These are phyloP conservation scores for Colletotrichum sp. DNA, from an alignment of 2,329 filamentous ascomycete species.

Conservation along the genomic window DNA sequence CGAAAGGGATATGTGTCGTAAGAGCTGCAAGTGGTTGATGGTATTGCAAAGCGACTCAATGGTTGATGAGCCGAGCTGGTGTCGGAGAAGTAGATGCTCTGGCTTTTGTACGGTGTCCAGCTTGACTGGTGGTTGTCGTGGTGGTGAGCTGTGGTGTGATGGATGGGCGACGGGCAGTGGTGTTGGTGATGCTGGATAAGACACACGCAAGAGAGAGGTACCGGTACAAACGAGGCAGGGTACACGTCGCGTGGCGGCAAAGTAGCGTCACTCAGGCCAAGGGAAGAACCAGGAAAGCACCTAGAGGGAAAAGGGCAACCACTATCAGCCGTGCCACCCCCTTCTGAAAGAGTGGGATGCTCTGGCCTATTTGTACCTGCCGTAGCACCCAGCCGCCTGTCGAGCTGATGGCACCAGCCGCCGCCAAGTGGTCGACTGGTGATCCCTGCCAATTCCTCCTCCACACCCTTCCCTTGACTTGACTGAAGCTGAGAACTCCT, in stretches of 20 bases:
- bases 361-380: slow-evolving; percentile 20
- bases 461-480: background rate
- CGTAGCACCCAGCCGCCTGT: background rate
- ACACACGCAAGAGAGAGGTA: background rate
- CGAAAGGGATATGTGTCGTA: background rate
- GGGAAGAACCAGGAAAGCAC: background rate
- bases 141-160: background rate
- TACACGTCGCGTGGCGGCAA: background rate
- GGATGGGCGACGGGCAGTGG: background rate
- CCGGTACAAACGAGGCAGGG: background rate
- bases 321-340: slow-evolving; percentile 6
- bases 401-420: background rate
- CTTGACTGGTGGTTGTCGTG: background rate
- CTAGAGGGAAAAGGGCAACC: background rate
- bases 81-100: background rate
- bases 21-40: background rate
- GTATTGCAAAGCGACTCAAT: background rate
- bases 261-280: background rate
- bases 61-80: background rate
- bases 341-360: slow-evolving; percentile 19
- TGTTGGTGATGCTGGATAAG: background rate
- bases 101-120: background rate
- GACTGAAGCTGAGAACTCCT: background rate
- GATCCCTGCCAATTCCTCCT: background rate
- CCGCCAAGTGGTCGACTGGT: background rate